These are phyloP conservation scores for Rosellinia necatrix DNA, from an alignment of 2,329 filamentous ascomycete genomes.

Conservation along the genomic window DNA sequence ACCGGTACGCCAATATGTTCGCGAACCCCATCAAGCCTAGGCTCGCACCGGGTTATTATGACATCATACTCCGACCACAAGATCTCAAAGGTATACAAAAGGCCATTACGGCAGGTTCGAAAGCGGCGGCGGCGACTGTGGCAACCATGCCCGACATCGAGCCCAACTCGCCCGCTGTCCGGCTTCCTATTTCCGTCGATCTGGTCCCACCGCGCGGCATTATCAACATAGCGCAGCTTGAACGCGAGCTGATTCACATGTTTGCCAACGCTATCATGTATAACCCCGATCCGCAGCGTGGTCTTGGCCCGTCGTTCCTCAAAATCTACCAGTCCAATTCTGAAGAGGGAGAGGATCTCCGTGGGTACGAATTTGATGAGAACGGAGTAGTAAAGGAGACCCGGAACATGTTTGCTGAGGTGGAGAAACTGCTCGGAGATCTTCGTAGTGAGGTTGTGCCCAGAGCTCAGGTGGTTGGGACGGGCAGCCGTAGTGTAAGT, in stretches of 20 bases:
- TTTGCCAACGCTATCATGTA: slow-evolving; percentile 99
- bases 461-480: slow-evolving; percentile 44
- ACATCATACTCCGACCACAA: slow-evolving; percentile 74
- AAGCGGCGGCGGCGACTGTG: slow-evolving; percentile 55
- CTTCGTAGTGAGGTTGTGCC: slow-evolving; percentile 72
- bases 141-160: slow-evolving; percentile 64
- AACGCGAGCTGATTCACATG: slow-evolving; percentile 94
- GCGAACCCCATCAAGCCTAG: slow-evolving; percentile 74
- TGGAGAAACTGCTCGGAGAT: slow-evolving; percentile 76
- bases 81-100: slow-evolving; percentile 79
- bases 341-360: slow-evolving; percentile 46
- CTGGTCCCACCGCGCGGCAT: slow-evolving; percentile 85
- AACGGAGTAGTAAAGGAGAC: slow-evolving; percentile 88
- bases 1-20: slow-evolving; percentile 80
- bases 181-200: slow-evolving; percentile 73
- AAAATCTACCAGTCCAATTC: slow-evolving; percentile 44
- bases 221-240: slow-evolving; percentile 89
- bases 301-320: slow-evolving; percentile 67
- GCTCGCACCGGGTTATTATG: slow-evolving; percentile 76
- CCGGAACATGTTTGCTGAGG: slow-evolving; percentile 85
- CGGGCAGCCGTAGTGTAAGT: slow-evolving; percentile 40
- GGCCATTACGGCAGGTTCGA: slow-evolving; percentile 50
- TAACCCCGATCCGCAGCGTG: slow-evolving; percentile 79
- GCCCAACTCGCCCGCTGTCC: slow-evolving; percentile 59
- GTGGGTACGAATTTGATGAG: slow-evolving; percentile 73